Evolutionary conservation across 129 eudicot species (phyloP), one percentile per base, ranked within the genome.

Genomic region (Lactuca sativa): DNA sequence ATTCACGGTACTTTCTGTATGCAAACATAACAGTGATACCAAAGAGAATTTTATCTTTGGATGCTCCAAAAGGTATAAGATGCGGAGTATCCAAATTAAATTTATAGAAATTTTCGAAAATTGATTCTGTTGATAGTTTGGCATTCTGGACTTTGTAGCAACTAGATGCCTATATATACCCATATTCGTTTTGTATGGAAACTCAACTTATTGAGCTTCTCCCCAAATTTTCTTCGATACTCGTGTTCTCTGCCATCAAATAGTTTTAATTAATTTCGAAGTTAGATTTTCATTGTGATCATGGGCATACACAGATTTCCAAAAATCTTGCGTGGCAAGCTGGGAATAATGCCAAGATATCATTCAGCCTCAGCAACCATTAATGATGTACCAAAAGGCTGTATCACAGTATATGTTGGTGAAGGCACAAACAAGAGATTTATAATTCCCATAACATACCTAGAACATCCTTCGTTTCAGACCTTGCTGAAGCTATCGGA

Each of bases 301-400:
- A 43, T 43, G 48, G 48, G 56, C 15, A 62, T 64, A 56, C 52
- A 18, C 37, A 41, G 47, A 11, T 44, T 66, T 15, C 60, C 56
- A 3, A 30, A 25, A 47, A 15, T 56, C 18, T 0, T 56, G 33
- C 12, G 31, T 7, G 16, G 59, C 33, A 66, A 47, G 73, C 31
- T 44, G 56, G 44, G 7, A 40, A 3, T 57, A 40, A 3, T 57
- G 2, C 21, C 30, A 44, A 59, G 33, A 5, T 12, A 49, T 32
- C 41, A 59, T 10, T 62, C 77, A 14, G 13, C 70, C 18, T 15
- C 66, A 21, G 12, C 30, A 6, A 8, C 70, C 9, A 10, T 25
- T 32, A n/a, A n/a, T n/a, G 53, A 69, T 11, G 83, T 82, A 21
- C 87, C 83, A 3, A 82, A 82, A 74, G 84, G 87, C 25, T 83